Evolutionary conservation across 257 asterid genomes (phyloP), one percentile per base, ranked within the genome.

Genomic region (Cordia subcordata): DNA sequence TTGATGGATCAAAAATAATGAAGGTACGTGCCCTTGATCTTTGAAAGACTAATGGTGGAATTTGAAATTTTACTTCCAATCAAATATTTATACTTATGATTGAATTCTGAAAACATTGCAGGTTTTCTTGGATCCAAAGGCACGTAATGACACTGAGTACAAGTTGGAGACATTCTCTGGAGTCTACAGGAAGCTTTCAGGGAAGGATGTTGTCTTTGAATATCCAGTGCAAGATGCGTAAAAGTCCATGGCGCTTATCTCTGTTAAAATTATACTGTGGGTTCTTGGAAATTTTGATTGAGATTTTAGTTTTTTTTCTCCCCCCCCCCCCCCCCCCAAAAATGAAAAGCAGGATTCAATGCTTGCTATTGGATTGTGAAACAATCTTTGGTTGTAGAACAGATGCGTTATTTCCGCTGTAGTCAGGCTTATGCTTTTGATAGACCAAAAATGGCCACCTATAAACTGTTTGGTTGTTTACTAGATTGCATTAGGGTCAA

Each of bases 1-100:
- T 86, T 1, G 94, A 89, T 74, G 97, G 97, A 65, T 77, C 97
- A 55, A 89, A 84, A 81, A 79, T 82, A 4, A 80, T 89, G 89
- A 89, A 89, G 94, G 97, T 84, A 53, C 8, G 13, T 16, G 8
- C 17, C 16, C 12, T 1, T 0, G 11, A 27, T 27, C 4, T 33
- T 10, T 17, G 5, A 15, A 0, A 22, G 1, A 14, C 17, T n/a
- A 16, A 8, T 64, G 17, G 4, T 17, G 23, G 9, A 35, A 8
- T 49, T 4, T 4, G 10, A 1, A 49, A 49, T 33, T 53, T 53
- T 14, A 1, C 14, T 39, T 52, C 14, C 54, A 49, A n/a, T n/a
- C n/a, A n/a, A n/a, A n/a, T 53, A 8, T 20, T 10, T 8, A 37
- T 19, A 19, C 46, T 17, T 16, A 11, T 23, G 5, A 37, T 0